Evolutionary conservation across 202 grass and related monocot species (phyloP).

Genomic region (Setaria viridis): DNA sequence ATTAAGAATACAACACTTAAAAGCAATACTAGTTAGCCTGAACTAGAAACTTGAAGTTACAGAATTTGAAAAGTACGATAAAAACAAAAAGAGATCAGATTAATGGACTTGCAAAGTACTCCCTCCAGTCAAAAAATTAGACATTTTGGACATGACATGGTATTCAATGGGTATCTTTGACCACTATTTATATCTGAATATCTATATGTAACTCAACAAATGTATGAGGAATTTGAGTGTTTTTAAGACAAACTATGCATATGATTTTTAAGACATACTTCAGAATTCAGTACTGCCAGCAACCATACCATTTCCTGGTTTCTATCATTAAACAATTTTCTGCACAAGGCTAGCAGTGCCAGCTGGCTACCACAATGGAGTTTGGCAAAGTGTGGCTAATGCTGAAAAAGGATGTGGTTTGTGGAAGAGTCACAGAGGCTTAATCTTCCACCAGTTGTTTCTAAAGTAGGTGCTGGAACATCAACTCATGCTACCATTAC

Average conservation of each 20-base stretch:
- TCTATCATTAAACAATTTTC: conserved; percentile 35
- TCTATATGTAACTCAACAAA: not conserved
- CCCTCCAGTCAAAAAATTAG: not conserved
- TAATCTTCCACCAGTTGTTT: conserved; percentile 30
- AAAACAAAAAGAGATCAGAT: not conserved
- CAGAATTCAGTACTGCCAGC: conserved; percentile 7
- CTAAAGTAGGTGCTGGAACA: conserved; percentile 30
- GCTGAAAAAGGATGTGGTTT: not conserved
- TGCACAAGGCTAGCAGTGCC: conserved; percentile 1
- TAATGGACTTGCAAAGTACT: not conserved
- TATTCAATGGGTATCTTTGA: not conserved
- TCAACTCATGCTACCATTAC: conserved; percentile 12
- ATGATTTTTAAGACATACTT: conserved; percentile 1
- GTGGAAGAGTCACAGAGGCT: not conserved
- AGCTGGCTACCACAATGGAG: conserved; percentile 17
- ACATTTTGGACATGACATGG: not conserved
- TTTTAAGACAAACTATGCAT: not conserved
- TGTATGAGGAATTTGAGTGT: not conserved
- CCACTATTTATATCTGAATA: not conserved
- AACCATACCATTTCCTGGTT: conserved; percentile 28
- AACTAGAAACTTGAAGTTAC: conserved; percentile 1
- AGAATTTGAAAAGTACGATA: not conserved
- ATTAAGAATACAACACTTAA: conserved; percentile 1
- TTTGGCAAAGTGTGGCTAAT: conserved; percentile 31
- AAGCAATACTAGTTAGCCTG: not conserved